A percentile compares a stretch with the other conserved stretches of the same genome.
Conservation (phyloP, 257 asterid species). For the Ilex aquifolium region DNA sequence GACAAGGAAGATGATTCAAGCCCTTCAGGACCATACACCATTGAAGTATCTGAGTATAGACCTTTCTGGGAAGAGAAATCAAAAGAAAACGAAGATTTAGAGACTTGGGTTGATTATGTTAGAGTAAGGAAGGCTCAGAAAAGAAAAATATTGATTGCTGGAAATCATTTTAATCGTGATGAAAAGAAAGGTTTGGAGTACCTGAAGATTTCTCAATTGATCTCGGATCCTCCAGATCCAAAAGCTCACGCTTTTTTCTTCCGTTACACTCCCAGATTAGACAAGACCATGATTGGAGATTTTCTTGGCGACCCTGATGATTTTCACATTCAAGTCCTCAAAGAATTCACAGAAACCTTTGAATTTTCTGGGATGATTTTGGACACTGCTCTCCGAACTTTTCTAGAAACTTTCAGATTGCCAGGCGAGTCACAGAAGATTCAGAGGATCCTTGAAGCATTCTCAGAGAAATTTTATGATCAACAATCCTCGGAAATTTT, state of each 20-base stretch:
- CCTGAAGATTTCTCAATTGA: conserved; percentile 46
- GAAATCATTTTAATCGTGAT: conserved; percentile 75
- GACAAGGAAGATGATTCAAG: conserved; percentile 65
- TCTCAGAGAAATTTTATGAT: conserved; percentile 85
- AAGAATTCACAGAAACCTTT: conserved; percentile 70
- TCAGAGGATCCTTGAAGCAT: conserved; percentile 80
- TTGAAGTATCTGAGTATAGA: conserved; percentile 52
- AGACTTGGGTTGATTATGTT: conserved; percentile 59
- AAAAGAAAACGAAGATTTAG: conserved; percentile 32
- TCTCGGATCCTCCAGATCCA: conserved; percentile 66
- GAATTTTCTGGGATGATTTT: conserved; percentile 70
- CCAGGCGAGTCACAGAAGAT: conserved; percentile 96
- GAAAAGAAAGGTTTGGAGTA: conserved; percentile 79
- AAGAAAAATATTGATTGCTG: conserved; percentile 68
- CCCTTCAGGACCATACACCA: conserved; percentile 62
- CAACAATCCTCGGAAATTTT: conserved; percentile 82
- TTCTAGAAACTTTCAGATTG: conserved; percentile 68
- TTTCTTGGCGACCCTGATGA: conserved; percentile 81
- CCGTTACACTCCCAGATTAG: conserved; percentile 58
- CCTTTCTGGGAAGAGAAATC: conserved; percentile 85
- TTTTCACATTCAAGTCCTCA: conserved; percentile 65
- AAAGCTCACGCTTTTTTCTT: conserved; percentile 72
- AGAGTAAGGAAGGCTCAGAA: conserved; percentile 75
- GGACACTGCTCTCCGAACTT: conserved; percentile 65
- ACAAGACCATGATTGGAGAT: conserved; percentile 74